A percentile compares a stretch with the other conserved stretches of the same genome.
These are phyloP conservation scores for Pseudocercospora cruenta DNA, from an alignment of 2,329 filamentous ascomycete species.

Conservation along the genomic window DNA sequence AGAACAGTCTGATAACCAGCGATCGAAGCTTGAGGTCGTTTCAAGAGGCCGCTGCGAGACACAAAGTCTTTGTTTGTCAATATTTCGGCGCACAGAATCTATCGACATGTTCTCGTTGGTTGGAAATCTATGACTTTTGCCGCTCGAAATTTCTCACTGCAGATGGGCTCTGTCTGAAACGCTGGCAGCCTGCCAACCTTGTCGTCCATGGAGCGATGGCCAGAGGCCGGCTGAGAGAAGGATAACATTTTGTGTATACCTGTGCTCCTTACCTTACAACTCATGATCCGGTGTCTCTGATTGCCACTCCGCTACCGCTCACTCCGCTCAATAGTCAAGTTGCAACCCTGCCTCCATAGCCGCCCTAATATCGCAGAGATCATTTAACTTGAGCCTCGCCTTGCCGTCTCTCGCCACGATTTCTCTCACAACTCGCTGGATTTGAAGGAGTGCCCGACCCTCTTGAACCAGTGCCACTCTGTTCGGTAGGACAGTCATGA, in stretches of 20 bases:
- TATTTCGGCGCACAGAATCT: no score
- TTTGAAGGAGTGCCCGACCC: background rate
- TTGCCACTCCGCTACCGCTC: background rate
- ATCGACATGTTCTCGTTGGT: no score
- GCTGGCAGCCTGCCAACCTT: background rate
- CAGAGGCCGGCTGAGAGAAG: background rate
- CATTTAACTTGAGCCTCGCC: background rate
- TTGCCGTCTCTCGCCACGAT: background rate
- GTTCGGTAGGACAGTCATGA: background rate
- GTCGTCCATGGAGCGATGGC: conserved; percentile 13
- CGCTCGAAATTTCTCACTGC: background rate
- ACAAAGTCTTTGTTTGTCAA: no score
- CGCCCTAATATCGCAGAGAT: background rate
- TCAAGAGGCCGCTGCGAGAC: no score
- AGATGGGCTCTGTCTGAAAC: background rate
- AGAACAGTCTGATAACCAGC: no score
- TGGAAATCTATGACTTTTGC: background rate
- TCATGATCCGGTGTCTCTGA: background rate
- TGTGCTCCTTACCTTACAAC: background rate
- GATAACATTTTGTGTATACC: background rate
- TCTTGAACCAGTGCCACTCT: background rate
- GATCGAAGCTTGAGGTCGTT: no score
- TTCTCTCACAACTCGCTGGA: background rate
- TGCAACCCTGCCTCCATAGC: background rate
- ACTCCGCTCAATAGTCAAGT: background rate